Base-by-base conservation (phyloP, 345 rosid genomes). In the Carallia pectinifolia region DNA sequence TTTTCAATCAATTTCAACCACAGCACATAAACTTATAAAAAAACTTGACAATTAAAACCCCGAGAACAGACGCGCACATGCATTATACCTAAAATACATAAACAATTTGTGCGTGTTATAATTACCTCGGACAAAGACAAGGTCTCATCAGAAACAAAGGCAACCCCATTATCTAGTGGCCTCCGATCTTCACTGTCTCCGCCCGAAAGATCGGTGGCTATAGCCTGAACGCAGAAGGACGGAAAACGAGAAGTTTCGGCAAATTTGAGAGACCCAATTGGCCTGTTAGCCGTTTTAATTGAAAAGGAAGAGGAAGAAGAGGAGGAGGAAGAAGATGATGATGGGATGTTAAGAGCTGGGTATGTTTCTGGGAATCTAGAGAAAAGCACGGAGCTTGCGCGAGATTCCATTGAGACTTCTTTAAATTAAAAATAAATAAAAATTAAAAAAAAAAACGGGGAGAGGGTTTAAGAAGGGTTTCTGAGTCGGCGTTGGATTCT, bases 91-190 rank as follows among this genome's bases (percentile, higher is more conserved):
- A 44, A 0, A 44, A 44, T 2, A 1, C 50, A 10, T 13, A 16
- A 4, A 44, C 50, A 10, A 44, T 44, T 44, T 4, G 5, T 44
- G 16, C 12, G 3, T 0, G 2, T 44, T 12, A 44, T 18, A n/a
- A 38, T 50, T 63, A 93, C 98, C 89, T 89, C 79, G 71, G 88
- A 74, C 34, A 77, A 53, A 59, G 90, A 86, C 65, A 81, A 54
- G 18, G 56, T 18, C 13, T 83, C 89, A 18, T 74, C 84, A 70
- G 86, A 80, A n/a, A 77, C 71, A 18, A 79, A 71, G 70, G 74
- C 77, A 69, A 78, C 62, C 65, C 82, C 88, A 72, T 76, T 74
- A 39, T 73, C 74, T 61, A 56, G 62, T 1, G 85, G 72, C 34
- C 38, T 52, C 59, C 66, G 53, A 10, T 73, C 80, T 44, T 84